Conservation (phyloP, 129 eudicot genomes). For the Centella asiatica region DNA sequence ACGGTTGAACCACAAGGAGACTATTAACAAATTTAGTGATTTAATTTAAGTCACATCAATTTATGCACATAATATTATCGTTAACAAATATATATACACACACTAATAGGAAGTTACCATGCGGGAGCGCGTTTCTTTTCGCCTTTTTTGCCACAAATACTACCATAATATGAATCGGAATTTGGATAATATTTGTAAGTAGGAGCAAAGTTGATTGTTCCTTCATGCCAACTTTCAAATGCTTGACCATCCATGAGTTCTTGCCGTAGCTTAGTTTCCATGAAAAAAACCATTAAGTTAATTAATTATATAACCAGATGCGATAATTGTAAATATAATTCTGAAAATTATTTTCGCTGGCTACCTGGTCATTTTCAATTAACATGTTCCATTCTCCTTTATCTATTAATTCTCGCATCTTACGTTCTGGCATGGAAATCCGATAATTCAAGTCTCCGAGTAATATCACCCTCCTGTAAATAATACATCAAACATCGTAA, state of each 20-base stretch:
- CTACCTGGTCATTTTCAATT: constrained; percentile 69
- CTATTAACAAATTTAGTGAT: too few relatives aligned
- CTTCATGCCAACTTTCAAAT: constrained; percentile 72
- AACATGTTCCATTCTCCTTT: constrained; percentile 46
- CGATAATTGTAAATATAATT: too few relatives aligned
- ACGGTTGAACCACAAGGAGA: too few relatives aligned
- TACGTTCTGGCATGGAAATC: constrained; percentile 53
- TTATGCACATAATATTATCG: too few relatives aligned
- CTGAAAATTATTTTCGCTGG: neutral
- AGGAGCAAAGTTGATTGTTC: constrained; percentile 52
- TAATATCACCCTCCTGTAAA: constrained; percentile 46
- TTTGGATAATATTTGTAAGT: constrained; percentile 60
- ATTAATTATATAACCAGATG: neutral
- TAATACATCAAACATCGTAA: neutral
- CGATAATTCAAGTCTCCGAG: constrained; percentile 77
- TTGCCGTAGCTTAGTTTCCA: constrained; percentile 36
- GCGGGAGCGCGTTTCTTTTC: constrained; percentile 70
- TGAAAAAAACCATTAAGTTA: neutral
- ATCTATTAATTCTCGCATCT: constrained; percentile 43
- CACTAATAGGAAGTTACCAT: constrained; percentile 29
- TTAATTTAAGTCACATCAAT: too few relatives aligned
- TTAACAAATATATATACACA: neutral
- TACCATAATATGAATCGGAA: constrained; percentile 47
- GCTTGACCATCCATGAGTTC: constrained; percentile 54
- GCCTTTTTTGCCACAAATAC: constrained; percentile 17